phyloP scores from a whole-genome alignment of 805 yeast species.

The Saccharomyces mikatae region DNA sequence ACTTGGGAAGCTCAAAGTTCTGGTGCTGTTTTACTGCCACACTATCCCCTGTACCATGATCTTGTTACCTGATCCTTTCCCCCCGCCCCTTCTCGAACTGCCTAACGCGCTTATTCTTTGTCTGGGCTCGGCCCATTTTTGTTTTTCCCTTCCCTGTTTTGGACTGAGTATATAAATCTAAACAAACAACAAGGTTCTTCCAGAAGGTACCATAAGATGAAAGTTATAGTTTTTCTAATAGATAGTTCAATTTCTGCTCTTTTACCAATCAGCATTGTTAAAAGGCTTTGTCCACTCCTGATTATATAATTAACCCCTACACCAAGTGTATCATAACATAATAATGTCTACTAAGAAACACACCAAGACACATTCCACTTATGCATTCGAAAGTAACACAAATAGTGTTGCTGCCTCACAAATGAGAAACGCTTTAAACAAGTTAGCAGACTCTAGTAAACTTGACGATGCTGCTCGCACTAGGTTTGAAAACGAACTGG shows the following conservation, averaged over 20 bases:
- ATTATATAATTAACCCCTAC: neutral
- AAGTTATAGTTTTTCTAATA: neutral
- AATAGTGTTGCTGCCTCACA: constrained; percentile 92
- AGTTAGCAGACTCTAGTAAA: constrained; percentile 72
- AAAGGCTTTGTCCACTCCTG: neutral
- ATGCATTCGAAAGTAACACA: constrained; percentile 91
- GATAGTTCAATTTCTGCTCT: neutral
- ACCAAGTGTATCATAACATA: neutral
- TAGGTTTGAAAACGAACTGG: constrained; percentile 73
- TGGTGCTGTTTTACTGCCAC: neutral
- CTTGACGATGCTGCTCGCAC: constrained; percentile 38
- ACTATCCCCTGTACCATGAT: neutral
- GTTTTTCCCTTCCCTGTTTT: neutral
- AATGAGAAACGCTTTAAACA: constrained; percentile 89
- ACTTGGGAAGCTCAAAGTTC: neutral
- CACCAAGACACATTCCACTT: constrained; percentile 33
- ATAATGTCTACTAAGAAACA: constrained; percentile 28
- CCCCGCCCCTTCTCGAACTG: neutral
- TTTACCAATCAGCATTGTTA: neutral
- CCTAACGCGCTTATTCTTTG: neutral
- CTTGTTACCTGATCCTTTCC: neutral
- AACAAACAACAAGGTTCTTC: neutral
- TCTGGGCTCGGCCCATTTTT: neutral
- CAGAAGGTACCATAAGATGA: neutral
- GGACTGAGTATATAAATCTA: neutral